A percentile compares a stretch with the other conserved stretches of the same genome.
These are phyloP conservation scores for Cicer arietinum DNA, from an alignment of 306 rosid species.

Conservation along the genomic window DNA sequence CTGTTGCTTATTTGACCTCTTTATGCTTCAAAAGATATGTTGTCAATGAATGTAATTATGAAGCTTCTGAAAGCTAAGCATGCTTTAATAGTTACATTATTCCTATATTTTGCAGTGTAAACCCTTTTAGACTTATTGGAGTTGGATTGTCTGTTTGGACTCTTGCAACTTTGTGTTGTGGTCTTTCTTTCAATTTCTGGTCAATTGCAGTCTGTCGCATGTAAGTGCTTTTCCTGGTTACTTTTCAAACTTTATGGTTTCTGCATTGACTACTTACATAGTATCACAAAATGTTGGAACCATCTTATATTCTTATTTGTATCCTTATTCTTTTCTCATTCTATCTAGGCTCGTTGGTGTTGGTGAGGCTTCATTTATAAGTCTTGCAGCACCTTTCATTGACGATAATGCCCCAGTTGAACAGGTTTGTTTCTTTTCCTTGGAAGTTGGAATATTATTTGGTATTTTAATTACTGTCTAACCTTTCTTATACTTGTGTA, in stretches of 20 bases:
- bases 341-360: conserved; percentile 81
- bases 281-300: conserved; percentile 4
- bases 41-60: conserved; percentile 13
- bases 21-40: conserved; percentile 17
- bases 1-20: not conserved
- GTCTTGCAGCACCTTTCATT: conserved; percentile 98
- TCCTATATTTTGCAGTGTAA: conserved; percentile 63
- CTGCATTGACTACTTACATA: conserved; percentile 27
- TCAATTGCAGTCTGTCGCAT: conserved; percentile 80
- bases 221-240: conserved; percentile 53
- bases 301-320: not conserved
- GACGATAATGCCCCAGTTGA: conserved; percentile 85
- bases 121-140: conserved; percentile 91
- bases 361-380: conserved; percentile 97
- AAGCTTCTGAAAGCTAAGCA: conserved; percentile 32
- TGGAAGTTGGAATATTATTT: conserved; percentile 28
- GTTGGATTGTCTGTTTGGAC: conserved; percentile 96
- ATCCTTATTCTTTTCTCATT: conserved; percentile 26
- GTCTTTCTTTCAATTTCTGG: conserved; percentile 80
- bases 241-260: conserved; percentile 18
- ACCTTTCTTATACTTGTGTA: conserved; percentile 35
- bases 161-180: conserved; percentile 69
- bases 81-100: conserved; percentile 8
- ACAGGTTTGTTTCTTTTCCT: conserved; percentile 62
- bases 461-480: conserved; percentile 23